Conservation (phyloP, 1,284 basidiomycete species). For the Melampsora americana region DNA sequence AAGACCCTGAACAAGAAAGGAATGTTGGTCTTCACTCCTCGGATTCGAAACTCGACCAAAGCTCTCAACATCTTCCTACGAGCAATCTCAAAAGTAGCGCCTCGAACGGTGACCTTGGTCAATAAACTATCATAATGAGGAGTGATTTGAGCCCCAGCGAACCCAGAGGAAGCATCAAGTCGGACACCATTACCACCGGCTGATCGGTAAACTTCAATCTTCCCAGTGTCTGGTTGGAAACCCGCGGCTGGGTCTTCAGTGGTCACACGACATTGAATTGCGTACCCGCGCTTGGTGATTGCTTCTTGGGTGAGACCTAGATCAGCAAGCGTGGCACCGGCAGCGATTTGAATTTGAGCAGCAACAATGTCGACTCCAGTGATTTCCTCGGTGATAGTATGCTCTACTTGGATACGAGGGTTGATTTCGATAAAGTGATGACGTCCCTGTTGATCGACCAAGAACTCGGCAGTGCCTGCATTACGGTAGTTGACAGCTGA, state of each 20-base stretch:
- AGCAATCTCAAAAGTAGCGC: constrained; percentile 97
- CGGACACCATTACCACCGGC: constrained; percentile 98
- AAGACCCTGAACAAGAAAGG: constrained; percentile 97
- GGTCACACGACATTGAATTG: constrained; percentile 97
- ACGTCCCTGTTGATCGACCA: constrained; percentile 89
- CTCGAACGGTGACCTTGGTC: constrained; percentile 93
- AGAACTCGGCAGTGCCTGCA: constrained; percentile 78
- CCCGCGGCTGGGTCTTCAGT: constrained; percentile 88
- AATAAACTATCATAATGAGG: constrained; percentile 98
- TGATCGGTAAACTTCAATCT: constrained; percentile 98
- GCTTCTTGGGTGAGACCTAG: constrained; percentile 95
- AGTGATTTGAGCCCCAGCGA: constrained; percentile 99
- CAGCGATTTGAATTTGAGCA: constrained; percentile 97
- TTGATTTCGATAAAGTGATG: constrained; percentile 99
- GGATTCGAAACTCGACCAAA: constrained; percentile 97
- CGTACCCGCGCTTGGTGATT: constrained; percentile 91
- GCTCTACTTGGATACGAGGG: constrained; percentile 96
- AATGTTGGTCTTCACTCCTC: constrained; percentile 84
- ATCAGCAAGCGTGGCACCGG: constrained; percentile 89
- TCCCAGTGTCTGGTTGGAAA: constrained; percentile 98
- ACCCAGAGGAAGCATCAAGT: constrained; percentile 94
- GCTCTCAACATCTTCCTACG: constrained; percentile 98
- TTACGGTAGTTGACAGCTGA: constrained; percentile 89
- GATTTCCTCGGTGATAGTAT: constrained; percentile 88
- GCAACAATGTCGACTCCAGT: constrained; percentile 98